phyloP scores from a whole-genome alignment of 129 eudicot genomes.

The Artemisia tridentata region DNA sequence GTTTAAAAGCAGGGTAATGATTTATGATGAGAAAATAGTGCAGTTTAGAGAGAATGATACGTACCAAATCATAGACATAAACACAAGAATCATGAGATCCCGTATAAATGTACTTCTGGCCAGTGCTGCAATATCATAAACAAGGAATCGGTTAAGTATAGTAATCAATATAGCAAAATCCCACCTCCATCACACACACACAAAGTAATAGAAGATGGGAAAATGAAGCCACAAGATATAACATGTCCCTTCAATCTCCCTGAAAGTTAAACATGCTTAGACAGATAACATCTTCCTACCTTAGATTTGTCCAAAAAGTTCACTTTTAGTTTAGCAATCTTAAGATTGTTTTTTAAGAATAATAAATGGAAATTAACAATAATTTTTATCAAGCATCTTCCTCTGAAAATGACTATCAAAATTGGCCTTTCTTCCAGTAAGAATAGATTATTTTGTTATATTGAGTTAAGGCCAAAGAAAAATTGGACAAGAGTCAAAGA shows the following conservation, averaged over 20 bases:
- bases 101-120: too few species aligned
- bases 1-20: too few species aligned
- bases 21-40: background rate
- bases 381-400: too few species aligned
- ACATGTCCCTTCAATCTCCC: too few species aligned
- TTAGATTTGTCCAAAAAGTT: background rate
- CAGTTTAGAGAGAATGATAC: slow-evolving; percentile 6
- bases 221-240: background rate
- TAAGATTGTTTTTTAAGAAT: too few species aligned
- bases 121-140: too few species aligned
- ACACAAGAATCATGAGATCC: too few species aligned
- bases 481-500: background rate
- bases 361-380: too few species aligned
- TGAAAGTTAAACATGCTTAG: too few species aligned
- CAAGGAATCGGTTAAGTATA: too few species aligned
- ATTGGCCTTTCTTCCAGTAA: background rate
- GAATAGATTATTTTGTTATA: background rate
- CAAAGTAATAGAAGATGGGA: background rate
- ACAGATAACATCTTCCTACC: background rate
- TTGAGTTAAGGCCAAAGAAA: background rate
- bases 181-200: background rate
- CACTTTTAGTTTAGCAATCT: too few species aligned
- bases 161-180: background rate
- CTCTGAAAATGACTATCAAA: background rate
- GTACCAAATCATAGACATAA: slow-evolving; percentile 37